These are phyloP conservation scores for Lichtheimia corymbifera DNA, from an alignment of 371 early-diverging fungal species.

Conservation along the genomic window DNA sequence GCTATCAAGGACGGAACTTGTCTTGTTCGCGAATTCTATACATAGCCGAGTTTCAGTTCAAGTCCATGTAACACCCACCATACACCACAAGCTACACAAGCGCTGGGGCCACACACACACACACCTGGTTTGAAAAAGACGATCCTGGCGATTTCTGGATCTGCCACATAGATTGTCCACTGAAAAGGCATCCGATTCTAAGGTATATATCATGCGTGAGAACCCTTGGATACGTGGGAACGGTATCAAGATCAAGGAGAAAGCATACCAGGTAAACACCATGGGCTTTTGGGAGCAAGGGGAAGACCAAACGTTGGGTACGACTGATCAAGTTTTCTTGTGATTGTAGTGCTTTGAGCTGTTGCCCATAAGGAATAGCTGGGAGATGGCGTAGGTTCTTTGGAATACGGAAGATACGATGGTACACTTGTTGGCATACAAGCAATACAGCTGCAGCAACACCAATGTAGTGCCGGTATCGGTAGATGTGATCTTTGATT, in stretches of 20 bases:
- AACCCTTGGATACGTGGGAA: neutral
- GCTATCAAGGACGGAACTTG: constrained; percentile 5
- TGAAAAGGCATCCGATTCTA: constrained; percentile 24
- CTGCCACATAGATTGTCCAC: constrained; percentile 34
- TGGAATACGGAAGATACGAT: constrained; percentile 5
- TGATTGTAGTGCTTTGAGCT: neutral
- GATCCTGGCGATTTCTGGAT: constrained; percentile 26
- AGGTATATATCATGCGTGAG: neutral
- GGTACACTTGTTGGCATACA: constrained; percentile 1
- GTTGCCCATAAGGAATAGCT: constrained; percentile 5
- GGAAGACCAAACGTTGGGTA: constrained; percentile 10
- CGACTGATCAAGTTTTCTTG: constrained; percentile 9
- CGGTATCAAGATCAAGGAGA: neutral
- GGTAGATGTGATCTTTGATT: neutral
- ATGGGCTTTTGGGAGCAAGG: constrained; percentile 8
- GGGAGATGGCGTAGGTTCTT: constrained; percentile 14
- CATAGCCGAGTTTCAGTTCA: constrained; percentile 15
- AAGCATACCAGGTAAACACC: constrained; percentile 14
- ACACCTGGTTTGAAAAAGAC: constrained; percentile 37
- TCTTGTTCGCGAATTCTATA: constrained; percentile 1
- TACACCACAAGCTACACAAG: neutral
- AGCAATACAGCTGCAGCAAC: constrained; percentile 7
- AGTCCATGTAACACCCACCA: neutral
- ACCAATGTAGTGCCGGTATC: constrained; percentile 3
- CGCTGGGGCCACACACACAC: neutral